Percentiles rank a stretch among this genome's conserved stretches.
phyloP scores from a whole-genome alignment of 129 eudicot species.

The Oenanthe sinensis region DNA sequence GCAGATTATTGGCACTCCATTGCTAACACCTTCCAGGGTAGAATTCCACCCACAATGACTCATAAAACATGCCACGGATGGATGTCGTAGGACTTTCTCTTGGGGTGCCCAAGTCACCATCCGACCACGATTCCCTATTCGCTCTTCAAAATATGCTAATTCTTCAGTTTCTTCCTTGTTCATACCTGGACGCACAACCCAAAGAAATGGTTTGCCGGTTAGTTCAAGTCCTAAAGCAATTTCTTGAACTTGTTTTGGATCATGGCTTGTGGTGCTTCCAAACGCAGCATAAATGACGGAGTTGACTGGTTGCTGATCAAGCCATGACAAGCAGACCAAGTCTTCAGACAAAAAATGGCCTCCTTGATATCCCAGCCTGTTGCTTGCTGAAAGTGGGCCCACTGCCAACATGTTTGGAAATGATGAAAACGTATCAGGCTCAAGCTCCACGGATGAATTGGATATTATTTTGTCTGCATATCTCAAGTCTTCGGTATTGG shows the following conservation, averaged over 20 bases:
- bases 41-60: slow-evolving; percentile 30
- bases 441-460: slow-evolving; percentile 44
- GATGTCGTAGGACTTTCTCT: slow-evolving; percentile 43
- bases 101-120: slow-evolving; percentile 63
- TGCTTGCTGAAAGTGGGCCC: slow-evolving; percentile 44
- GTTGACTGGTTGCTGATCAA: slow-evolving; percentile 3
- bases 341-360: slow-evolving; percentile 51
- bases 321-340: slow-evolving; percentile 33
- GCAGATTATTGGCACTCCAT: slow-evolving; percentile 59
- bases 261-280: slow-evolving; percentile 43
- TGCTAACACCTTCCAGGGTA: slow-evolving; percentile 1
- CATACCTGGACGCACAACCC: slow-evolving; percentile 17
- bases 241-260: slow-evolving; percentile 37
- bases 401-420: slow-evolving; percentile 33
- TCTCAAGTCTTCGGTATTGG: slow-evolving; percentile 15
- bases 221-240: slow-evolving; percentile 1
- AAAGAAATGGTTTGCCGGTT: not conserved
- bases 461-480: slow-evolving; percentile 31
- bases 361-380: slow-evolving; percentile 21
- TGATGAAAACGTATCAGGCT: slow-evolving; percentile 23
- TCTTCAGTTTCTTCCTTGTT: not conserved
- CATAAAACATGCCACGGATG: slow-evolving; percentile 59
- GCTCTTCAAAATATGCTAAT: slow-evolving; percentile 32
- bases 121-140: slow-evolving; percentile 30
- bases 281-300: slow-evolving; percentile 33